Base-by-base conservation (phyloP, 768 basidiomycete species). In the Suillus subaureus region DNA sequence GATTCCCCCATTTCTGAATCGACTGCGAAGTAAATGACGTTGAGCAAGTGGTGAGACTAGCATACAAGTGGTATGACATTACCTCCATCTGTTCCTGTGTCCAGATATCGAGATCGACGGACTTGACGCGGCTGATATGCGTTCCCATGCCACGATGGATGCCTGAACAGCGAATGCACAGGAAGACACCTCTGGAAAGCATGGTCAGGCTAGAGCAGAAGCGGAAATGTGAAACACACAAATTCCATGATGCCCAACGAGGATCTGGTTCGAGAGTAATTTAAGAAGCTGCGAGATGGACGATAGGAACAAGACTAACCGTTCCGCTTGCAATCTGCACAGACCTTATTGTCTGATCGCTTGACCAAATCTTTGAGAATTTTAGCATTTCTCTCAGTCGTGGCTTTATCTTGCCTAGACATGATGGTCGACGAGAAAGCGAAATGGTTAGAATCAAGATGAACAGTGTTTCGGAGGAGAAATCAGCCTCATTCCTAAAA, bases 101-200 rank as follows among this genome's bases (percentile, higher is more conserved):
- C 97, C 97, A 99, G 21, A 92, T 87, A 72, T 99, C 97, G 62
- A 99, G 88, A 79, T 99, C 97, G 63, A 99, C 93, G 3, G 95
- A 97, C 74, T 97, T 97, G 75, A 99, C 93, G 74, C 92, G 93
- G 79, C 92, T 93, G 77, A 99, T 97, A 78, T 99, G 97, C 0
- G 97, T 98, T 66, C 97, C 97, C 94, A 99, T 96, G 47, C 94
- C 91, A 51, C 97, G 90, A 78, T 99, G 97, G 64, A 98, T 93
- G 35, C 97, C 97, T 16, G 96, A 98, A 79, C 97, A 99, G 65
- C 97, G 88, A 69, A 99, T 97, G 75, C 97, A 99, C 45, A 99
- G 83, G 74, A 95, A 97, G 2, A 95, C 91, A 28, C 97, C 97
- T 33, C 94, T 96, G 67, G 26, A 64, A 66, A 18, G 52, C 3